Evolutionary conservation across 306 rosid species (phyloP), one percentile per base, ranked within the genome.

Genomic region (Vigna trinervia): DNA sequence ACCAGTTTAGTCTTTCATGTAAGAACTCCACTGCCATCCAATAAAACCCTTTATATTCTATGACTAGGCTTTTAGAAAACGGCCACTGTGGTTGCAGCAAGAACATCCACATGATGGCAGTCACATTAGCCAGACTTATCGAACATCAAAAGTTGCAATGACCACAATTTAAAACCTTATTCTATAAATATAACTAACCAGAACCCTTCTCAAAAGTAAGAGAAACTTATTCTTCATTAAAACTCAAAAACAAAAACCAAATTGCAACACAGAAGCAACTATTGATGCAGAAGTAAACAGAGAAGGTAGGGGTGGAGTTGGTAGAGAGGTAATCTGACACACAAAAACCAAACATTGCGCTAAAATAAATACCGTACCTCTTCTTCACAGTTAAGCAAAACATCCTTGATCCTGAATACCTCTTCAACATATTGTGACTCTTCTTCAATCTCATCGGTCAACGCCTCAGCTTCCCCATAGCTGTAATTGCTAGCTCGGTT

Each of bases 361-460:
- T 30, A 38, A 65, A 28, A 48, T 7, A 11, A 58, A 50, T 26
- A 32, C 5, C 15, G 30, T 60, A 75, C 97, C 92, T 86, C 89
- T 20, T 86, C 86, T 72, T 78, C 79, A 19, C 67, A 19, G 76
- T 85, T 64, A 8, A 30, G 79, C 12, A 90, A 77, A 76, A 90
- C 23, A 52, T 87, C 85, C 77, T 81, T 87, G 87, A 92, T 92
- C 93, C 96, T 92, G 52, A 86, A 52, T n/a, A 88, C 91, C 81
- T 92, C 97, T 23, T 38, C 90, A 47, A 80, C 80, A 77, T 78
- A 81, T 63, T 75, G 84, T 78, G 92, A 87, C 69, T 86, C 89
- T 77, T 92, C 87, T 63, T 92, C 97, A 80, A 92, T 92, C 86
- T 88, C 90, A 78, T 89, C 93, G 28, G 96, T 92, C 86, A 92